Conservation (phyloP, 352 stramenopile genomes). For the Phytophthora citrophthora region DNA sequence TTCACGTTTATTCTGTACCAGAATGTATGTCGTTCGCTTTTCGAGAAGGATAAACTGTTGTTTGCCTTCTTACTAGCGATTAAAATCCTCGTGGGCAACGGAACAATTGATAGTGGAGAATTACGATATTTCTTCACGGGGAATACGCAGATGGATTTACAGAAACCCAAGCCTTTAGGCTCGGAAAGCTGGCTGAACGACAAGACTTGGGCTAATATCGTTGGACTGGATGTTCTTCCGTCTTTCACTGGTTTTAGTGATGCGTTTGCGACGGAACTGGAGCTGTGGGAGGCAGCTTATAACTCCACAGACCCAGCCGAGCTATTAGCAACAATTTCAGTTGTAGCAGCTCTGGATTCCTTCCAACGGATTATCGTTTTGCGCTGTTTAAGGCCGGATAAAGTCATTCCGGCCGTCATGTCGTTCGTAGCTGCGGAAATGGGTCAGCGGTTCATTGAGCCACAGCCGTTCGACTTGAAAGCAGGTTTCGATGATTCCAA, state of each 20-base stretch:
- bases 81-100: slow-evolving; percentile 91
- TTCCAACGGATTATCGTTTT: slow-evolving; percentile 93
- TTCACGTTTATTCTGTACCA: slow-evolving; percentile 95
- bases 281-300: slow-evolving; percentile 78
- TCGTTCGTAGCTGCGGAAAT: slow-evolving; percentile 91
- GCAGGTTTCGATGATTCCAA: slow-evolving; percentile 93
- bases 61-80: slow-evolving; percentile 95
- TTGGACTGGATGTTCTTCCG: slow-evolving; percentile 73
- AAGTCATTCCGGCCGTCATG: slow-evolving; percentile 92
- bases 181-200: slow-evolving; percentile 82
- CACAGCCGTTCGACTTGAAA: slow-evolving; percentile 93
- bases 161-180: slow-evolving; percentile 69
- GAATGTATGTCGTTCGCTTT: slow-evolving; percentile 96
- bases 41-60: slow-evolving; percentile 97
- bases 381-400: slow-evolving; percentile 93
- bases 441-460: slow-evolving; percentile 93
- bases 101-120: slow-evolving; percentile 77
- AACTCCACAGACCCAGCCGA: slow-evolving; percentile 88
- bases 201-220: slow-evolving; percentile 90
- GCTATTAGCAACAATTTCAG: slow-evolving; percentile 59
- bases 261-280: slow-evolving; percentile 56
- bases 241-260: slow-evolving; percentile 61
- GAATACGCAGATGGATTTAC: slow-evolving; percentile 91
- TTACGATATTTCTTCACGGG: slow-evolving; percentile 94
- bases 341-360: slow-evolving; percentile 64